A percentile compares a stretch with the other conserved stretches of the same genome.
Conservation (phyloP, 2,329 filamentous ascomycete species). For the Clonostachys sp. region DNA sequence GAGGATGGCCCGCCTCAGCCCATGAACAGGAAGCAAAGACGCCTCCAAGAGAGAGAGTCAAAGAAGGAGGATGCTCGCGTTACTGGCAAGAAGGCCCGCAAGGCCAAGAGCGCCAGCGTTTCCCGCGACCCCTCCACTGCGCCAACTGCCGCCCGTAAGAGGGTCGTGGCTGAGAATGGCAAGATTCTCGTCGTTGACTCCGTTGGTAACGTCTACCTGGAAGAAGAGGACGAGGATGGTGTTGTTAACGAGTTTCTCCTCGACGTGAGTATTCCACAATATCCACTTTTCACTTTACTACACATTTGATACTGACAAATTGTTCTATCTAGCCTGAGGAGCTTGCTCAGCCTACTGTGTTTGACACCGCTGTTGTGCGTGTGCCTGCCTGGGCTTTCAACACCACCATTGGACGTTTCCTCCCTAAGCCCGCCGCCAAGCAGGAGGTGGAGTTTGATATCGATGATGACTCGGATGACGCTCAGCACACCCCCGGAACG, state of each 20-base stretch:
- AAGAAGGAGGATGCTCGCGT: slow-evolving; percentile 65
- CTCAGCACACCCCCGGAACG: slow-evolving; percentile 48
- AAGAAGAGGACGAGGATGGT: slow-evolving; percentile 85
- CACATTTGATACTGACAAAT: neutral
- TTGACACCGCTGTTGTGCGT: slow-evolving; percentile 77
- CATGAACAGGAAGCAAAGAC: slow-evolving; percentile 81
- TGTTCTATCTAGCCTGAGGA: slow-evolving; percentile 65
- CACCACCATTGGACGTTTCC: slow-evolving; percentile 45
- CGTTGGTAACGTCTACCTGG: slow-evolving; percentile 88
- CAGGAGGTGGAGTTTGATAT: slow-evolving; percentile 28
- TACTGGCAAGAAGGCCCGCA: slow-evolving; percentile 35
- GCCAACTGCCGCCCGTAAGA: slow-evolving; percentile 74
- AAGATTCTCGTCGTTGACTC: slow-evolving; percentile 93
- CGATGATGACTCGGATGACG: slow-evolving; percentile 41
- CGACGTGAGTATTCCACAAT: slow-evolving; percentile 58
- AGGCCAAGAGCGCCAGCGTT: slow-evolving; percentile 17
- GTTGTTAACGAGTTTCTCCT: slow-evolving; percentile 78
- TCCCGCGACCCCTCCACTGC: slow-evolving; percentile 47
- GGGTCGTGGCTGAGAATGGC: slow-evolving; percentile 89
- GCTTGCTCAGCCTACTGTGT: slow-evolving; percentile 70
- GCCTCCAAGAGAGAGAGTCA: slow-evolving; percentile 81
- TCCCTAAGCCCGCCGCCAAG: slow-evolving; percentile 30
- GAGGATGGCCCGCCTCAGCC: slow-evolving; percentile 46
- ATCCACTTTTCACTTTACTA: neutral
- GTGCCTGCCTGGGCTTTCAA: slow-evolving; percentile 71